phyloP scores from a whole-genome alignment of 371 early-diverging fungal species.

The Mortierella sp. region DNA sequence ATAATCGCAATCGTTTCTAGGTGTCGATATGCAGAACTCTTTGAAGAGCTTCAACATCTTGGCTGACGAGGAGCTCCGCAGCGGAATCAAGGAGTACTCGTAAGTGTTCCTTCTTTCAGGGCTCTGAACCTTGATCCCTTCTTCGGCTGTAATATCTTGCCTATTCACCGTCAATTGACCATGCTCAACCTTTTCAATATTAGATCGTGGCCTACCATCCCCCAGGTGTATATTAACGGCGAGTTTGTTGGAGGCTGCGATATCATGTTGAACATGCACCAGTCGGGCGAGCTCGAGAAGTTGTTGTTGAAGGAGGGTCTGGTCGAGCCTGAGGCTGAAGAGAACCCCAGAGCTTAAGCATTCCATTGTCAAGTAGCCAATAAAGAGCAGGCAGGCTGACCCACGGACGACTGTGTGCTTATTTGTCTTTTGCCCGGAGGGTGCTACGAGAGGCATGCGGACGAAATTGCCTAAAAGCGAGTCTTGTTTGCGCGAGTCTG shows the following conservation, averaged over 20 bases:
- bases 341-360: constrained; percentile 54
- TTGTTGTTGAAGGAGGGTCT: constrained; percentile 87
- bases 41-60: constrained; percentile 89
- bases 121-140: not conserved
- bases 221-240: constrained; percentile 97
- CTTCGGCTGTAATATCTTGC: not conserved
- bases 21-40: constrained; percentile 75
- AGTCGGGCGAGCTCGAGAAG: constrained; percentile 90
- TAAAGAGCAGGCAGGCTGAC: not conserved
- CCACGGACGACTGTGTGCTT: not conserved
- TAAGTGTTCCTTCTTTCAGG: constrained; percentile 58
- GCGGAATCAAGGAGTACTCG: constrained; percentile 95
- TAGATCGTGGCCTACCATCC: constrained; percentile 97
- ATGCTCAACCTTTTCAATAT: not conserved
- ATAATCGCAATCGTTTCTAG: constrained; percentile 35
- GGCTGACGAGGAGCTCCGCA: constrained; percentile 90
- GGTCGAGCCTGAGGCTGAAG: constrained; percentile 64
- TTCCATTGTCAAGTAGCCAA: not conserved
- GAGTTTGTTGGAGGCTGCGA: constrained; percentile 99
- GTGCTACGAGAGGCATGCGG: not conserved
- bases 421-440: not conserved
- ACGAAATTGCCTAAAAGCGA: not conserved
- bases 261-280: constrained; percentile 93
- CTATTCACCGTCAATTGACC: not conserved
- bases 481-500: not conserved